These are phyloP conservation scores for Phylloporus arenicola DNA, from an alignment of 768 basidiomycete genomes.

Conservation along the genomic window DNA sequence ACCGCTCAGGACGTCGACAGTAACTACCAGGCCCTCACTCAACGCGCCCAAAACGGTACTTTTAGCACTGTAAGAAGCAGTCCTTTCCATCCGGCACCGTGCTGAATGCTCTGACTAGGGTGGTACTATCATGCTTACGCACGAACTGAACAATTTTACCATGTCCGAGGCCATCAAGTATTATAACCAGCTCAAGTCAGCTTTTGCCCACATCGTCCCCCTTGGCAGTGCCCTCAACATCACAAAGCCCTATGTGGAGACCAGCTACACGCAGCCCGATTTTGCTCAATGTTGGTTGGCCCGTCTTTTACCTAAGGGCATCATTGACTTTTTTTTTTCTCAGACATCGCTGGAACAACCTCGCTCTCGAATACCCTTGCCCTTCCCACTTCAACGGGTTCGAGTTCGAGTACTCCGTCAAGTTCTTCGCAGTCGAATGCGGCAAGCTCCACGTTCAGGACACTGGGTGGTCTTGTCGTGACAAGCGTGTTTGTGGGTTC, in stretches of 20 bases:
- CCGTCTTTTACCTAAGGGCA: too few species aligned
- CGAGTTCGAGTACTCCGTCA: not conserved
- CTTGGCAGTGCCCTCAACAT: conserved; percentile 48
- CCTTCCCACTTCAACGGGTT: not conserved
- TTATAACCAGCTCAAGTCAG: conserved; percentile 39
- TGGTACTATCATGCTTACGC: conserved; percentile 51
- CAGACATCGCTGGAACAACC: conserved; percentile 26
- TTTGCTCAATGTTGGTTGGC: conserved; percentile 42
- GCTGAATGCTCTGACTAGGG: conserved; percentile 21
- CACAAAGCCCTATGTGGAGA: conserved; percentile 49
- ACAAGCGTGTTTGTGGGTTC: conserved; percentile 14
- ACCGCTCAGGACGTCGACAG: conserved; percentile 42
- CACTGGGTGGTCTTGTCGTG: conserved; percentile 9
- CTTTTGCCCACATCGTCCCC: conserved; percentile 48
- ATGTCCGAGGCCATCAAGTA: conserved; percentile 56
- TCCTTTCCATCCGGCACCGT: too few species aligned
- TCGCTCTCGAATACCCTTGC: conserved; percentile 1
- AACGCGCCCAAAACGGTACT: conserved; percentile 38
- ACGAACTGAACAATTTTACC: conserved; percentile 57
- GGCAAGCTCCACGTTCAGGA: not conserved
- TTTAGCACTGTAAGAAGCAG: conserved; percentile 33
- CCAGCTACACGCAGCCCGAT: conserved; percentile 34
- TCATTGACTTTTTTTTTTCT: not conserved
- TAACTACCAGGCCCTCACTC: conserved; percentile 52
- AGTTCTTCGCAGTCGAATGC: conserved; percentile 1